Conservation (phyloP, 371 early-diverging fungal genomes). For the Rhizopus arrhizus region DNA sequence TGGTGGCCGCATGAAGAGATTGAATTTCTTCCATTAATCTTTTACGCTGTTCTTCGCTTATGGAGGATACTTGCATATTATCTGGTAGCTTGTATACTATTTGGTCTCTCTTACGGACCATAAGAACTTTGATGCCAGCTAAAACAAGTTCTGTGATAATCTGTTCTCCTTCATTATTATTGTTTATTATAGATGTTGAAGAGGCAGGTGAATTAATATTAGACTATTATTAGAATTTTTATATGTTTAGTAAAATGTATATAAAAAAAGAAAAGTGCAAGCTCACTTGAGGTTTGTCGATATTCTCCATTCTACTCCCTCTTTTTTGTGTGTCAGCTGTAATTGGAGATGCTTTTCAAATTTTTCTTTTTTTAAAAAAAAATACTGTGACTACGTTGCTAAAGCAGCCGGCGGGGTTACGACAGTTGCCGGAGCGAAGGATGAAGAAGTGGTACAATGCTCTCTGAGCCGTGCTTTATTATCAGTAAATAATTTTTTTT, state of each 20-base stretch:
- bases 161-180: slow-evolving; percentile 37
- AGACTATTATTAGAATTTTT: neutral
- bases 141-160: slow-evolving; percentile 58
- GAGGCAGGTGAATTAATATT: neutral
- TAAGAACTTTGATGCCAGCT: slow-evolving; percentile 62
- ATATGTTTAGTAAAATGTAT: no score
- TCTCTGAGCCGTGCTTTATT: no score
- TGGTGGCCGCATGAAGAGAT: slow-evolving; percentile 54
- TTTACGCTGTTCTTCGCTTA: slow-evolving; percentile 53
- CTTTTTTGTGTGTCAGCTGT: neutral
- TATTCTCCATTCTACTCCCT: neutral
- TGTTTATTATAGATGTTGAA: neutral
- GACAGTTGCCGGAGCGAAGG: no score
- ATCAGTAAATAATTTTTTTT: no score
- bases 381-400: no score
- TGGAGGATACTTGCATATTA: slow-evolving; percentile 58
- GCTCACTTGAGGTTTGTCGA: neutral
- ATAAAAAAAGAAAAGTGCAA: neutral
- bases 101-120: slow-evolving; percentile 62
- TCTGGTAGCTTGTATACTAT: slow-evolving; percentile 68
- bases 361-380: neutral
- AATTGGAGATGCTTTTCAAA: neutral
- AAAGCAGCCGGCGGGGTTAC: no score
- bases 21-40: slow-evolving; percentile 56
- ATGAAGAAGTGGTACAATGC: no score